A percentile compares a stretch with the other conserved stretches of the same genome.
Conservation (phyloP, 495 filamentous ascomycete species). For the Lepraria neglecta region DNA sequence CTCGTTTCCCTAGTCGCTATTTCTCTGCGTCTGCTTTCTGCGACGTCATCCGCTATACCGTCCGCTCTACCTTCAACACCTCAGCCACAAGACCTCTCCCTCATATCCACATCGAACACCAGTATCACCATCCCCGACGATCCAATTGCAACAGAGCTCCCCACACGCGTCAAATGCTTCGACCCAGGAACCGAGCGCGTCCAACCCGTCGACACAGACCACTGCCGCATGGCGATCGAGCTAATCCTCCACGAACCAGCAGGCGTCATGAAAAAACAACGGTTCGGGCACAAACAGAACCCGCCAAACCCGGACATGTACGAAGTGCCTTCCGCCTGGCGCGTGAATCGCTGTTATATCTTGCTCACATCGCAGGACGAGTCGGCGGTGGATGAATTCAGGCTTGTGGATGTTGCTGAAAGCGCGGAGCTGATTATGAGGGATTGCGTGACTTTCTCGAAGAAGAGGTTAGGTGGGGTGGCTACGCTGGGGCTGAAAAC, state of each 20-base stretch:
- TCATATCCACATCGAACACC: neutral
- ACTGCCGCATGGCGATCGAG: conserved; percentile 13
- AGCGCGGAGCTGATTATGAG: neutral
- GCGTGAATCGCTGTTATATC: neutral
- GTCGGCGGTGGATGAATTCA: neutral
- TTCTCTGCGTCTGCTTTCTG: neutral
- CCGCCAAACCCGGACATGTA: neutral
- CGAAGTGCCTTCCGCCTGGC: neutral
- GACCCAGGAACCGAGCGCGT: neutral
- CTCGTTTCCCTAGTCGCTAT: neutral
- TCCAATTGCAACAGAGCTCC: too few species aligned
- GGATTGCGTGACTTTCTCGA: neutral
- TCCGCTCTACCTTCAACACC: neutral
- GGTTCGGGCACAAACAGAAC: neutral
- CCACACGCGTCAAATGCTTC: neutral
- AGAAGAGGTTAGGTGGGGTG: neutral
- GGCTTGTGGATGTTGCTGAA: conserved; percentile 2
- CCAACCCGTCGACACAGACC: neutral
- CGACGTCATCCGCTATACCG: neutral
- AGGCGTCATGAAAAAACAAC: neutral
- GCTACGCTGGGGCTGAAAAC: neutral
- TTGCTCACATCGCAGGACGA: neutral
- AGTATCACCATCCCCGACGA: neutral
- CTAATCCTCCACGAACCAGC: conserved; percentile 2
- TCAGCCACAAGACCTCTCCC: neutral